phyloP scores from a whole-genome alignment of 495 filamentous ascomycete genomes.

The Tuber brumale region DNA sequence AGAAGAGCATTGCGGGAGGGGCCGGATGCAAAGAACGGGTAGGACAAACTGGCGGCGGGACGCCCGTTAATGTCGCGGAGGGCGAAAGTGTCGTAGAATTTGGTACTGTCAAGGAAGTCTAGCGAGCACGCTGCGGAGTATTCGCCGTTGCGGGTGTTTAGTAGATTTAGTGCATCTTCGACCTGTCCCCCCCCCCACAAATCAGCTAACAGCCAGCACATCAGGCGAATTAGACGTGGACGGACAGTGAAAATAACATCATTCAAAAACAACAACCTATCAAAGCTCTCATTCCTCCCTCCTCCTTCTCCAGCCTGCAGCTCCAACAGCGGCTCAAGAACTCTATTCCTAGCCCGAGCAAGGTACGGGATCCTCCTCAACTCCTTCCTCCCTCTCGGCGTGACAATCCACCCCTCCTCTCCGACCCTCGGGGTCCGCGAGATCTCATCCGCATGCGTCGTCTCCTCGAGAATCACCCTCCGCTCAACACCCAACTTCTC shows the following conservation, averaged over 20 bases:
- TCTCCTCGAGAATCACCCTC: conserved; percentile 51
- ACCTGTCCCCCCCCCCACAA: conserved; percentile 43
- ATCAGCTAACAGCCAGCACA: neutral
- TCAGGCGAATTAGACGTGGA: conserved; percentile 11
- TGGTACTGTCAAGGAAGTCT: conserved; percentile 63
- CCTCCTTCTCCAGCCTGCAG: conserved; percentile 40
- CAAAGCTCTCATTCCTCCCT: conserved; percentile 47
- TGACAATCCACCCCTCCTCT: conserved; percentile 55
- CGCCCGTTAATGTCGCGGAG: conserved; percentile 63
- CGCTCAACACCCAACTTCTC: conserved; percentile 50
- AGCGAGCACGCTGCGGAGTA: conserved; percentile 79
- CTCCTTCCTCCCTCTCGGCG: conserved; percentile 49
- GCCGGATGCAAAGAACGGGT: conserved; percentile 68
- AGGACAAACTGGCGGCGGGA: conserved; percentile 57
- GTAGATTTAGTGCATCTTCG: conserved; percentile 61
- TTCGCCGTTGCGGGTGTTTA: conserved; percentile 62
- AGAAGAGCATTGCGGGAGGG: conserved; percentile 56
- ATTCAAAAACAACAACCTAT: conserved; percentile 66
- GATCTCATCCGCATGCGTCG: conserved; percentile 54
- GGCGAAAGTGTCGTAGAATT: conserved; percentile 80
- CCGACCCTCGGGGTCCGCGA: conserved; percentile 37
- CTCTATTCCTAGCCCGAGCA: conserved; percentile 56
- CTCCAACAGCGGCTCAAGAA: conserved; percentile 49
- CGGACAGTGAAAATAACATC: conserved; percentile 67
- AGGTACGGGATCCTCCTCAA: conserved; percentile 63